A percentile compares a stretch with the other conserved stretches of the same genome.
These are phyloP conservation scores for Mikania micrantha DNA, from an alignment of 129 eudicot species.

Conservation along the genomic window DNA sequence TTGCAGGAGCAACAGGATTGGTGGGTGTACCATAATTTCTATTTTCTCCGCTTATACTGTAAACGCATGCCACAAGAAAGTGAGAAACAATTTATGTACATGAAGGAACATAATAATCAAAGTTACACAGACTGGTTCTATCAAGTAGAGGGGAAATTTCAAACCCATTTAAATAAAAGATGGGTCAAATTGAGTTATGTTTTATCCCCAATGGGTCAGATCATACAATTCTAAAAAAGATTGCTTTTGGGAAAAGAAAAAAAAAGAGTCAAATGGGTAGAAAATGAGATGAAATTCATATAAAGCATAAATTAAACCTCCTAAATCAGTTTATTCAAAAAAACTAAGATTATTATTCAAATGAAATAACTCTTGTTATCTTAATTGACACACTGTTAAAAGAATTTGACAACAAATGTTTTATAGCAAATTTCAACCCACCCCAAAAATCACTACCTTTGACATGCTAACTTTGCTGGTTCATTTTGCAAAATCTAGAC, in stretches of 20 bases:
- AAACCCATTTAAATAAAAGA: background rate
- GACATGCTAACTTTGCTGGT: background rate
- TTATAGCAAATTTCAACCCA: background rate
- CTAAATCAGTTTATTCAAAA: background rate
- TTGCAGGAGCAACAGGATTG: constrained; percentile 66
- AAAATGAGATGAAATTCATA: background rate
- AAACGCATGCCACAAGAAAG: constrained; percentile 2
- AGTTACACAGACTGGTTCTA: background rate
- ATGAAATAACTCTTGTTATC: background rate
- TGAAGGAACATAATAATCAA: background rate
- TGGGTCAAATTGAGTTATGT: background rate
- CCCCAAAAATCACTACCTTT: background rate
- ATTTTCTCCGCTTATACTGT: constrained; percentile 85
- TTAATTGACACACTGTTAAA: background rate
- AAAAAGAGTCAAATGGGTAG: background rate
- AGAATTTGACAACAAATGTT: background rate
- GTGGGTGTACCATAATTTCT: constrained; percentile 77
- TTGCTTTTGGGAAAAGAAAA: background rate
- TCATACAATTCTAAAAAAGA: background rate
- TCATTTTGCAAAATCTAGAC: background rate
- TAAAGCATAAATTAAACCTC: background rate
- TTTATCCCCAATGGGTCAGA: background rate
- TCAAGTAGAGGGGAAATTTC: background rate
- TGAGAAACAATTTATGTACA: background rate
- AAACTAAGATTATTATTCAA: background rate